Evolutionary conservation across 257 asterid genomes (phyloP).

Genomic region (Pogostemon cablin): DNA sequence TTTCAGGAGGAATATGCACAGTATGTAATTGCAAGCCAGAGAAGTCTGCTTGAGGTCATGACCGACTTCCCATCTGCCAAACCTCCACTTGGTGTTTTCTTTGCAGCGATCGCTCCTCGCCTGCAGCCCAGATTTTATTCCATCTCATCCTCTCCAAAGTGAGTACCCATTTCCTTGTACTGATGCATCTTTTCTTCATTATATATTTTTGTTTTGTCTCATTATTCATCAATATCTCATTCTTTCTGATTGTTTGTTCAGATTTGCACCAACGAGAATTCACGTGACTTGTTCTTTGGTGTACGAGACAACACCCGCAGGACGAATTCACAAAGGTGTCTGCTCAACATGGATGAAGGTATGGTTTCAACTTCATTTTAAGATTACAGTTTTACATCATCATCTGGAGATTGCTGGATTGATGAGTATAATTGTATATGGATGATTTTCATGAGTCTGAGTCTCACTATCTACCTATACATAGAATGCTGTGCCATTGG

Average conservation of each 20-base stretch:
- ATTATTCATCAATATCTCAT: conserved; percentile 13
- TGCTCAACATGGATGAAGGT: conserved; percentile 99
- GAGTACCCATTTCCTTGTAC: conserved; percentile 25
- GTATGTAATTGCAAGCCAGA: conserved; percentile 72
- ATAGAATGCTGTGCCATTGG: conserved; percentile 81
- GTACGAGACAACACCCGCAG: conserved; percentile 80
- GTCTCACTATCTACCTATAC: conserved; percentile 24
- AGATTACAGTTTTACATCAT: background rate
- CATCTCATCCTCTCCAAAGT: conserved; percentile 96
- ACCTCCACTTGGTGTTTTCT: conserved; percentile 95
- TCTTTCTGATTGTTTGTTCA: conserved; percentile 37
- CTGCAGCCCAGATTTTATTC: conserved; percentile 94
- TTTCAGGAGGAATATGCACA: conserved; percentile 93
- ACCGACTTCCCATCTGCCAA: conserved; percentile 88
- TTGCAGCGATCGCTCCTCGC: conserved; percentile 94
- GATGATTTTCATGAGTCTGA: background rate
- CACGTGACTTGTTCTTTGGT: conserved; percentile 96
- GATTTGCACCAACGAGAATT: conserved; percentile 75
- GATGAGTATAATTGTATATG: background rate
- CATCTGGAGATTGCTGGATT: background rate
- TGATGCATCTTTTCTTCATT: background rate
- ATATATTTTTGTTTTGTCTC: background rate
- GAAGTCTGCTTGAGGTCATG: conserved; percentile 96
- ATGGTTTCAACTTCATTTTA: conserved; percentile 28
- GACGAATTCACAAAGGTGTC: conserved; percentile 91